These are phyloP conservation scores for Leavenworthia alabamica DNA, from an alignment of 345 rosid species.

Conservation along the genomic window DNA sequence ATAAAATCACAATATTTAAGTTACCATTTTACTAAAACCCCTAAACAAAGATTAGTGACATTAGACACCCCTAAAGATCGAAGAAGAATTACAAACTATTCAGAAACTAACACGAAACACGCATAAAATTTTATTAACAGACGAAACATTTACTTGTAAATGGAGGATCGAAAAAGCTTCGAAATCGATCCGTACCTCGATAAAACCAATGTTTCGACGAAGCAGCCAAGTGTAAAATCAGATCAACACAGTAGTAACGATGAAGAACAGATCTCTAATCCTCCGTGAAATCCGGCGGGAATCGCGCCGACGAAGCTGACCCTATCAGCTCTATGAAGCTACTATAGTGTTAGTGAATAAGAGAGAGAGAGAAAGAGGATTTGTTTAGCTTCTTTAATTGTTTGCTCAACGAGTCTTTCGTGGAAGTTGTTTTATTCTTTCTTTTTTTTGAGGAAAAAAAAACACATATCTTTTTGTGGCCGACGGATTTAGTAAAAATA, in stretches of 20 bases:
- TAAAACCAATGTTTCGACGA: not conserved
- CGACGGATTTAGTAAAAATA: constrained; percentile 27
- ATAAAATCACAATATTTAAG: not conserved
- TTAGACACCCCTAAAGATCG: not conserved
- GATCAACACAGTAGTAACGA: not conserved
- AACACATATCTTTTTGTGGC: constrained; percentile 15
- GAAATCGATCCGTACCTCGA: constrained; percentile 15
- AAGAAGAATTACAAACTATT: not conserved
- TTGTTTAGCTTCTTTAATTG: constrained; percentile 4
- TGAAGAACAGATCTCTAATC: constrained; percentile 22
- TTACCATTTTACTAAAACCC: not conserved
- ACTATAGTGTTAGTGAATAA: not conserved
- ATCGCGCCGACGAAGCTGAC: constrained; percentile 32
- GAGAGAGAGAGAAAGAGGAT: not conserved
- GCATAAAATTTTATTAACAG: not conserved
- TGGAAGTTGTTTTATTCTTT: not conserved
- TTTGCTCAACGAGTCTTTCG: constrained; percentile 22
- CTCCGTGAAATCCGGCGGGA: constrained; percentile 23
- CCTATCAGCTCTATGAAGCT: constrained; percentile 22
- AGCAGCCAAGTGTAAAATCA: constrained; percentile 7
- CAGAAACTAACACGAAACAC: not conserved
- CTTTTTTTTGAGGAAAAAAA: not conserved
- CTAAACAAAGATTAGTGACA: not conserved
- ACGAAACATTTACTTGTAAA: not conserved
- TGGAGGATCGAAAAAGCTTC: not conserved